Evolutionary conservation across 495 filamentous ascomycete genomes (phyloP).

Genomic region (Neurospora sp.): DNA sequence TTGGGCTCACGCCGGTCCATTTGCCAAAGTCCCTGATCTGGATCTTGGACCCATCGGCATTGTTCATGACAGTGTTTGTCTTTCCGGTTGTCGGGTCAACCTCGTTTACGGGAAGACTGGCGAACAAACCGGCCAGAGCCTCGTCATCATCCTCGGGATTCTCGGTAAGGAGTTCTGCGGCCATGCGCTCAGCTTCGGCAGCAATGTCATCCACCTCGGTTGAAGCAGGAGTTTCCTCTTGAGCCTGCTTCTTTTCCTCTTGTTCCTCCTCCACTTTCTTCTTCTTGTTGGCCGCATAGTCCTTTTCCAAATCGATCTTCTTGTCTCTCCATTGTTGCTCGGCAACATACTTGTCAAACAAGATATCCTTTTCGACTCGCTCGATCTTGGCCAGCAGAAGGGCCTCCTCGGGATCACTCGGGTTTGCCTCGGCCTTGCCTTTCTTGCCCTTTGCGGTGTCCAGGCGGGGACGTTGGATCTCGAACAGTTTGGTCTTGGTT

Average conservation of each 20-base stretch:
- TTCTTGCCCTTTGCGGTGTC: conserved; percentile 37
- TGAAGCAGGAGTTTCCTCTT: conserved; percentile 6
- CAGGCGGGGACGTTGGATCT: conserved; percentile 53
- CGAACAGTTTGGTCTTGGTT: conserved; percentile 58
- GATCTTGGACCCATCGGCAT: conserved; percentile 40
- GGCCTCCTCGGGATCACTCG: conserved; percentile 40
- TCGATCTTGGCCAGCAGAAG: conserved; percentile 62
- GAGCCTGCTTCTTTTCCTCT: conserved; percentile 16
- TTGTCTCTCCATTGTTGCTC: conserved; percentile 62
- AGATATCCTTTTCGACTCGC: conserved; percentile 69
- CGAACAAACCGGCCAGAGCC: conserved; percentile 49
- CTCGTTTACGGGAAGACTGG: conserved; percentile 57
- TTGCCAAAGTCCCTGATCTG: conserved; percentile 76
- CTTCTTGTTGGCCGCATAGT: conserved; percentile 34
- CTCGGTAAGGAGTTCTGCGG: conserved; percentile 39
- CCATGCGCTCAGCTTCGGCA: conserved; percentile 41
- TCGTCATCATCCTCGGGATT: conserved; percentile 44
- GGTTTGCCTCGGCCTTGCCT: conserved; percentile 10
- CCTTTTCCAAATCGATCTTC: conserved; percentile 54
- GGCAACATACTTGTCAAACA: conserved; percentile 74
- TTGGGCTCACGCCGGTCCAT: conserved; percentile 58
- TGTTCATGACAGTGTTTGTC: conserved; percentile 40
- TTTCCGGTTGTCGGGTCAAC: conserved; percentile 42
- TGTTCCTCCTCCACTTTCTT: conserved; percentile 23
- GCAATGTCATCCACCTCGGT: conserved; percentile 37